Percentiles rank a stretch among this genome's conserved stretches.
phyloP scores from a whole-genome alignment of 2,329 filamentous ascomycete genomes.

The Pseudopithomyces chartarum region DNA sequence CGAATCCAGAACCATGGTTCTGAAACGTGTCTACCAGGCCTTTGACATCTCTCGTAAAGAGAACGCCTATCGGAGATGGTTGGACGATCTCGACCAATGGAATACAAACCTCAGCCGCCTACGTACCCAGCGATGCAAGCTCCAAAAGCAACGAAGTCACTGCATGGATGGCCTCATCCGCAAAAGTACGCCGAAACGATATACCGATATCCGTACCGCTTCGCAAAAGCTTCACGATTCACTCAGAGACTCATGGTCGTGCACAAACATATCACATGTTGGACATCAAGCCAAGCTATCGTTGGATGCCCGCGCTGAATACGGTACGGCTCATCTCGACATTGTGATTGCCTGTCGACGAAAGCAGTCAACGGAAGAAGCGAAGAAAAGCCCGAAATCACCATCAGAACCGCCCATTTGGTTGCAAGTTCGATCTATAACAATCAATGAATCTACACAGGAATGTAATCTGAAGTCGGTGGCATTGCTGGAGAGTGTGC shows the following conservation, averaged over 20 bases:
- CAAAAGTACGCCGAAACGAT: slow-evolving; percentile 1
- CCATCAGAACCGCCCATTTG: slow-evolving; percentile 10
- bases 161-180: neutral
- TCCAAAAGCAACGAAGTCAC: slow-evolving; percentile 5
- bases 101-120: slow-evolving; percentile 10
- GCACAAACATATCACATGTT: slow-evolving; percentile 14
- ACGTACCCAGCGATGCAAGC: slow-evolving; percentile 8
- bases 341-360: slow-evolving; percentile 14
- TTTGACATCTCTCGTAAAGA: slow-evolving; percentile 14
- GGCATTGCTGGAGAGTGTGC: neutral
- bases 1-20: neutral
- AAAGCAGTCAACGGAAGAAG: neutral
- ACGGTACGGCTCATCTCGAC: slow-evolving; percentile 8
- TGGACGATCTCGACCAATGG: slow-evolving; percentile 11
- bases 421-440: slow-evolving; percentile 14
- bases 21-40: slow-evolving; percentile 1
- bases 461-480: neutral
- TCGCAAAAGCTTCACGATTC: slow-evolving; percentile 9
- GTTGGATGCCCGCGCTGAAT: slow-evolving; percentile 7
- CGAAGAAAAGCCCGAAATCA: neutral
- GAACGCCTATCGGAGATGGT: slow-evolving; percentile 4
- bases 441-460: neutral
- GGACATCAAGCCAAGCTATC: slow-evolving; percentile 15
- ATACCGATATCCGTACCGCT: neutral
- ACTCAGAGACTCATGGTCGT: slow-evolving; percentile 12